Base-by-base conservation (phyloP, 495 filamentous ascomycete genomes). In the Neurospora hispaniola region DNA sequence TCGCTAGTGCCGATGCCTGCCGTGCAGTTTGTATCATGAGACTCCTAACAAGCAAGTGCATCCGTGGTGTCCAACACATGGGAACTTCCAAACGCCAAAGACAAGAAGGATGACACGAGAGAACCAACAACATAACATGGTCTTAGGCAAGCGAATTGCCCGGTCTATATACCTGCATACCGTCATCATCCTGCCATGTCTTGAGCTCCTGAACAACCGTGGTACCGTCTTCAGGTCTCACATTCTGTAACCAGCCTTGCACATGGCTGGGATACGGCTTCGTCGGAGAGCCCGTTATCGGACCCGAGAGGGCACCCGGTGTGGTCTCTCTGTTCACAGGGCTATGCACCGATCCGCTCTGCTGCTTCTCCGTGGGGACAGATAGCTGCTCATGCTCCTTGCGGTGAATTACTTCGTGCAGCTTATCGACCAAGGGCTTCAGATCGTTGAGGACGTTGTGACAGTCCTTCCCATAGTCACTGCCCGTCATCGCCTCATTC, bases 381-480 rank as follows among this genome's bases (percentile, higher is more conserved):
- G 73, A 40, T 8, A 69, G 62, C 42, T 39, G 70, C 48, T 41
- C n/a, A 35, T 68, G 44, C n/a, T 71, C 54, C 8, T 54, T 70
- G 69, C 73, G 72, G 62, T 73, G 75, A 38, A 80, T 78, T 6
- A 74, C 48, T 6, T 70, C 73, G 18, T 77, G 75, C 14, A 82
- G 75, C 16, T 69, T 71, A 3, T 70, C n/a, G 10, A 75, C 78
- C 11, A 82, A 71, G 1, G 42, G 69, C 16, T 54, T 43, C 23
- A 82, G 69, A 54, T 80, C 77, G 35, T 62, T 59, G 38, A 82
- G 71, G 4, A 82, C 77, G 12, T 38, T 71, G 10, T 59, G 31
- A 59, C 78, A 82, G 42, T 81, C 79, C 38, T 72, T 75, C 44
- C 54, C 77, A 70, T 78, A 81, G 23, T 70, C 74, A 71, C 71